phyloP scores from a whole-genome alignment of 768 basidiomycete species.

The Suillus subaureus region DNA sequence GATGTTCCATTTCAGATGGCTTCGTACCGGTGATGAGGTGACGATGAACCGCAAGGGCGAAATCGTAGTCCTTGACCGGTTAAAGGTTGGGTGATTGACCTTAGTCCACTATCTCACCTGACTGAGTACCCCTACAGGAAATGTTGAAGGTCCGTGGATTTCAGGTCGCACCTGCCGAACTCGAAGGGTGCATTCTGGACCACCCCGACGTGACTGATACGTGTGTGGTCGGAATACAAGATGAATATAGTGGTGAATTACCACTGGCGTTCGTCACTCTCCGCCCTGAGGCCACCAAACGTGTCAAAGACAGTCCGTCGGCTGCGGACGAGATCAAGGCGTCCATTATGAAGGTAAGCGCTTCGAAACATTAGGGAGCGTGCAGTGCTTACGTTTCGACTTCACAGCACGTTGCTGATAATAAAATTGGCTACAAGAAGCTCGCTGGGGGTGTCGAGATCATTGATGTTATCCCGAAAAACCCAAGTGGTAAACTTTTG shows the following conservation, averaged over 20 bases:
- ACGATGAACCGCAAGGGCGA: conserved; percentile 61
- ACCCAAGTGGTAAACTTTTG: conserved; percentile 70
- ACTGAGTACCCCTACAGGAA: conserved; percentile 44
- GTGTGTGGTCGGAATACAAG: conserved; percentile 66
- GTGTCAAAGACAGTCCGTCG: conserved; percentile 35
- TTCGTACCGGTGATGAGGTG: conserved; percentile 74
- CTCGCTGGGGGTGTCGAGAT: conserved; percentile 65
- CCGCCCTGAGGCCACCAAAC: conserved; percentile 38
- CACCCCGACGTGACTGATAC: conserved; percentile 63
- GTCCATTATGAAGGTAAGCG: conserved; percentile 57
- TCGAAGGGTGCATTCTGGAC: conserved; percentile 64
- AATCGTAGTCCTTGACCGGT: conserved; percentile 68
- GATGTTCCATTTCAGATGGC: conserved; percentile 46
- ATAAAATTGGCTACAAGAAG: conserved; percentile 62
- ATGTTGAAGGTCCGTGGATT: conserved; percentile 66
- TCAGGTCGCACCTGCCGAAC: conserved; percentile 66
- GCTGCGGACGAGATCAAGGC: conserved; percentile 37
- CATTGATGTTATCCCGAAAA: conserved; percentile 65
- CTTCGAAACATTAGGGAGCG: background rate
- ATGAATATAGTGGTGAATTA: conserved; percentile 77
- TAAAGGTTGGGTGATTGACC: conserved; percentile 50
- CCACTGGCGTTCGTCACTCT: conserved; percentile 73
- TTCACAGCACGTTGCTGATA: conserved; percentile 55
- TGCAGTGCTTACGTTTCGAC: background rate
- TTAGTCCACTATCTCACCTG: background rate